Evolutionary conservation across 176 grass and related monocot species (phyloP), one percentile per base, ranked within the genome.

Genomic region (Luzula sylvatica): DNA sequence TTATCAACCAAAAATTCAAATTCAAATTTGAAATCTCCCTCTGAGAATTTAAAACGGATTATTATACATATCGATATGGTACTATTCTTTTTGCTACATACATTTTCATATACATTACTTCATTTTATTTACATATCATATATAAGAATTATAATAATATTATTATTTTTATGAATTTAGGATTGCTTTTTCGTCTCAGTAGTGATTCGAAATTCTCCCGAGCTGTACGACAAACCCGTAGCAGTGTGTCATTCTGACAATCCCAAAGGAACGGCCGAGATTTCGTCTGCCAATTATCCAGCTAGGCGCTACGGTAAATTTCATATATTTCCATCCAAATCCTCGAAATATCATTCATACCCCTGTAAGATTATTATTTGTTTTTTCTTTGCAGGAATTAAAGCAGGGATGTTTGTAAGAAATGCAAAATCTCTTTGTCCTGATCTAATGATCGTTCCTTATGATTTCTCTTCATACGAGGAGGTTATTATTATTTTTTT

Each of bases 171-270:
- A 14, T 54, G 7, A 50, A 58, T 38, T 17, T 26, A 89, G 90
- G 90, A 96, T 52, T 89, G 77, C 46, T 95, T 95, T 70, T 95
- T 95, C 45, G 90, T 95, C 52, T 88, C 90, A 4, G 84, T 95
- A 16, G 80, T 95, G 23, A 73, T 76, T 61, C 74, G 84, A 79
- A 95, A 86, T 61, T 78, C 49, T 26, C 84, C 84, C 45, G 77
- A 88, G 16, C 73, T 95, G 66, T 66, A 73, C 12, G 80, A 95
- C 55, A 88, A 88, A 38, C 90, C 90, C 32, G 84, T 95, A 51
- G 90, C 90, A 61, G 84, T 95, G 54, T 95, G 84, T 29, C 90
- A 95, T 64, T 95, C 90, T 8, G 63, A 88, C 53, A 88, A 79
- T 82, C 84, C 84, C 45, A 95, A 81, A 67, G 90, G 84, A 72